A percentile compares a stretch with the other conserved stretches of the same genome.
These are phyloP conservation scores for Bruguiera sexangula DNA, from an alignment of 345 rosid genomes.

Conservation along the genomic window DNA sequence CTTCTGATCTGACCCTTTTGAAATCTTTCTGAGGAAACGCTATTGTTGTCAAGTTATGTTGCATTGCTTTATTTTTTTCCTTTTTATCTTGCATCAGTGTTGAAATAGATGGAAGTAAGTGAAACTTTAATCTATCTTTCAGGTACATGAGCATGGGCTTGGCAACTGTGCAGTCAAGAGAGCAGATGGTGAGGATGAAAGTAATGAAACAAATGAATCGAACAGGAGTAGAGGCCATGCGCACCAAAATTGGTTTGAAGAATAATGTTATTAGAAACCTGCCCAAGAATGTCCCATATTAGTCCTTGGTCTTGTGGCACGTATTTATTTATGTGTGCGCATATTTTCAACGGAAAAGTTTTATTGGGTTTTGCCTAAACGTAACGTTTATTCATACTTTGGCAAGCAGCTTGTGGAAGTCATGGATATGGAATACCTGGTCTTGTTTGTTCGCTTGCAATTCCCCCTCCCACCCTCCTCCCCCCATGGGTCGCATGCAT, in stretches of 20 bases:
- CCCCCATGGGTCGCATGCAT: too few species aligned
- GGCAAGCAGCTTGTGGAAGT: too few species aligned
- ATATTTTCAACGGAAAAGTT: not conserved
- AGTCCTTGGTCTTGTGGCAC: conserved; percentile 16
- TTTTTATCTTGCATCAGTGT: not conserved
- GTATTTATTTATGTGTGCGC: not conserved
- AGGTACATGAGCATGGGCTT: conserved; percentile 90
- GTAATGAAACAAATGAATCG: conserved; percentile 64
- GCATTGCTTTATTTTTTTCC: too few species aligned
- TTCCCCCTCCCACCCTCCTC: too few species aligned
- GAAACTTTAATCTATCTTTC: conserved; percentile 8
- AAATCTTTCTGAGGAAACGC: not conserved
- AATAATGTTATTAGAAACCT: conserved; percentile 73
- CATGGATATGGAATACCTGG: too few species aligned
- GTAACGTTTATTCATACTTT: too few species aligned
- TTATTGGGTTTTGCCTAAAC: not conserved
- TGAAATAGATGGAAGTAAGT: not conserved
- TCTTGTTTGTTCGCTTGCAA: too few species aligned
- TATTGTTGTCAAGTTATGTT: not conserved
- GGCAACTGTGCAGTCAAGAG: conserved; percentile 67
- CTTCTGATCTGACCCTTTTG: not conserved
- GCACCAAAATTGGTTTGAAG: conserved; percentile 73
- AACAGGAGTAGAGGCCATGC: conserved; percentile 66
- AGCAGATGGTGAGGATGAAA: conserved; percentile 74
- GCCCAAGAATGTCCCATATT: conserved; percentile 77